These are phyloP conservation scores for Microthlaspi erraticum DNA, from an alignment of 345 rosid genomes.

Conservation along the genomic window DNA sequence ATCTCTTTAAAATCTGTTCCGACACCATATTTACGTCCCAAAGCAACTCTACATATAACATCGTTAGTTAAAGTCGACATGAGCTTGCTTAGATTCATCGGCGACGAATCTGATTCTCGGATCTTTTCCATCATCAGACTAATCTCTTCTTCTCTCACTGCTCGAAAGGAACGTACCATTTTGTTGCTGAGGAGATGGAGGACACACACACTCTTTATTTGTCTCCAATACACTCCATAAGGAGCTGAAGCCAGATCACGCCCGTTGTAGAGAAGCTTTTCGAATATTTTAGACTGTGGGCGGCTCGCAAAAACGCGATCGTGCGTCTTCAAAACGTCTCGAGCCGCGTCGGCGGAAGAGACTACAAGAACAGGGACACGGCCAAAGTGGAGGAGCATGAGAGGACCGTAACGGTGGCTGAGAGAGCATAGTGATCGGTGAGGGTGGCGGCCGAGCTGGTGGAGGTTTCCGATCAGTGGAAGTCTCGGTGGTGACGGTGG, in stretches of 20 bases:
- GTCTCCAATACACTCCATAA: slow-evolving; percentile 75
- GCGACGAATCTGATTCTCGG: slow-evolving; percentile 16
- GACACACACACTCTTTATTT: slow-evolving; percentile 55
- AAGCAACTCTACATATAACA: slow-evolving; percentile 55
- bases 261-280: slow-evolving; percentile 48
- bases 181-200: slow-evolving; percentile 54
- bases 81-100: slow-evolving; percentile 51
- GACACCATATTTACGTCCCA: slow-evolving; percentile 57
- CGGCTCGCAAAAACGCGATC: slow-evolving; percentile 56
- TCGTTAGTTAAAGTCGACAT: slow-evolving; percentile 46
- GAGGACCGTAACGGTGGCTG: slow-evolving; percentile 54
- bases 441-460: slow-evolving; percentile 50
- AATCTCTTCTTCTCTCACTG: slow-evolving; percentile 57
- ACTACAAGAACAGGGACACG: slow-evolving; percentile 48
- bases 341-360: slow-evolving; percentile 61
- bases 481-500: slow-evolving; percentile 56
- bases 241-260: slow-evolving; percentile 53
- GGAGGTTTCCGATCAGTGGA: slow-evolving; percentile 63
- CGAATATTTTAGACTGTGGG: slow-evolving; percentile 33
- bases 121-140: slow-evolving; percentile 43
- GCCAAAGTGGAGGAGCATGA: slow-evolving; percentile 65
- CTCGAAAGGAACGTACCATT: slow-evolving; percentile 49
- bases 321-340: slow-evolving; percentile 56
- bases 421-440: slow-evolving; percentile 52
- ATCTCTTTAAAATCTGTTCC: slow-evolving; percentile 49